phyloP scores from a whole-genome alignment of 2,329 filamentous ascomycete species.

The Penicillium griseofulvum region DNA sequence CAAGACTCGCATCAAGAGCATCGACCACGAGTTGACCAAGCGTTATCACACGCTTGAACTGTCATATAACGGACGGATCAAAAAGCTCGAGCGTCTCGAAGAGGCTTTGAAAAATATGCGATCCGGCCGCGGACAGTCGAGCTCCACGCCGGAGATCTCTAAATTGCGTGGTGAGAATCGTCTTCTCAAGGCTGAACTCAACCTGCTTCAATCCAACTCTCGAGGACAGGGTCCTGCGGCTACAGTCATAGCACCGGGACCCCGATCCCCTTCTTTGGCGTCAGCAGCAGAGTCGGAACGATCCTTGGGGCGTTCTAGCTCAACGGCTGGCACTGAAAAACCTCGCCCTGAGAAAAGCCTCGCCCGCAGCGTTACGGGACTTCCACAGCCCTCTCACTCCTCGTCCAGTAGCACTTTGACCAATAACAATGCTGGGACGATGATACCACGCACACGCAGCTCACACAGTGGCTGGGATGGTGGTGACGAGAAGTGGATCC shows the following conservation, averaged over 20 bases:
- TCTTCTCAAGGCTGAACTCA: conserved; percentile 59
- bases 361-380: conserved; percentile 31
- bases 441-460: conserved; percentile 26
- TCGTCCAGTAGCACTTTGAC: conserved; percentile 33
- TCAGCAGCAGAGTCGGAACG: conserved; percentile 32
- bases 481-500: conserved; percentile 74
- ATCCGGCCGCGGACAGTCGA: conserved; percentile 30
- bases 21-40: conserved; percentile 88
- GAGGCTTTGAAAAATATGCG: conserved; percentile 66
- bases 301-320: conserved; percentile 56
- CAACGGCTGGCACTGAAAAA: conserved; percentile 46
- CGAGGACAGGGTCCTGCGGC: conserved; percentile 50
- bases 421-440: conserved; percentile 29
- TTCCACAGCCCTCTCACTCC: conserved; percentile 36
- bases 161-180: conserved; percentile 62
- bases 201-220: conserved; percentile 67
- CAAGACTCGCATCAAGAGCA: conserved; percentile 71
- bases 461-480: conserved; percentile 31
- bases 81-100: conserved; percentile 85
- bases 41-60: conserved; percentile 86
- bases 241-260: conserved; percentile 27
- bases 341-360: conserved; percentile 30
- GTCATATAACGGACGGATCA: conserved; percentile 72
- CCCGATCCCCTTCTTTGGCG: conserved; percentile 23
- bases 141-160: conserved; percentile 52